phyloP scores from a whole-genome alignment of 495 filamentous ascomycete species.

The Pyrenula aspistea region DNA sequence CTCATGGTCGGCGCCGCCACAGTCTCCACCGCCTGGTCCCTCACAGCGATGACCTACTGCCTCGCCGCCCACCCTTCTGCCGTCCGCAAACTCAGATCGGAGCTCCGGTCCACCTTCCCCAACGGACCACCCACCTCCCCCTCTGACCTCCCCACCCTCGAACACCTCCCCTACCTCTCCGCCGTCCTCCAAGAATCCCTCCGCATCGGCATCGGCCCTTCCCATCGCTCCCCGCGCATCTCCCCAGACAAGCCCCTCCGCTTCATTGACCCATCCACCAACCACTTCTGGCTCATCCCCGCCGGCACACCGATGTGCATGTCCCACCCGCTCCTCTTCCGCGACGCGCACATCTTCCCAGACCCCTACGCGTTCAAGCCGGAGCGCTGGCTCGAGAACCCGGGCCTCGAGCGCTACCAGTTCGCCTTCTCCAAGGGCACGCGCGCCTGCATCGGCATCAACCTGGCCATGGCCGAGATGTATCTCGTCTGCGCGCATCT shows the following conservation, averaged over 20 bases:
- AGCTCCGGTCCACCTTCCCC: neutral
- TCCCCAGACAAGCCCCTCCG: slow-evolving; percentile 10
- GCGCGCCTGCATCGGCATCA: slow-evolving; percentile 7
- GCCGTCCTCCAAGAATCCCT: slow-evolving; percentile 39
- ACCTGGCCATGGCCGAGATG: slow-evolving; percentile 8
- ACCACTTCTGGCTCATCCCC: slow-evolving; percentile 10
- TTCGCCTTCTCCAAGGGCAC: slow-evolving; percentile 7
- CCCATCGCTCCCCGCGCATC: slow-evolving; percentile 11
- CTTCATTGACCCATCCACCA: neutral
- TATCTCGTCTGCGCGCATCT: slow-evolving; percentile 18
- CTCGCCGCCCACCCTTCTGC: neutral
- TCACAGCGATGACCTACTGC: neutral
- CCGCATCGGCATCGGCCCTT: slow-evolving; percentile 17
- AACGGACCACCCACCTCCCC: neutral
- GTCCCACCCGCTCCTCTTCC: slow-evolving; percentile 24
- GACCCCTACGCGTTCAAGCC: slow-evolving; percentile 26
- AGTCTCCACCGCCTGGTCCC: neutral
- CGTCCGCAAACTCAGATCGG: neutral
- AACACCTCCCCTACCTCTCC: slow-evolving; percentile 32
- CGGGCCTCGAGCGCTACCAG: slow-evolving; percentile 4
- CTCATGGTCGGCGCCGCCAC: neutral
- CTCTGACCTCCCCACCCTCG: slow-evolving; percentile 21
- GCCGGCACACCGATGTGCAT: slow-evolving; percentile 27
- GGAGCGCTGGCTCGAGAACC: slow-evolving; percentile 24
- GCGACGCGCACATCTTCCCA: slow-evolving; percentile 27